Evolutionary conservation across 2,329 filamentous ascomycete genomes (phyloP).

Genomic region (Xylariaceae sp.): DNA sequence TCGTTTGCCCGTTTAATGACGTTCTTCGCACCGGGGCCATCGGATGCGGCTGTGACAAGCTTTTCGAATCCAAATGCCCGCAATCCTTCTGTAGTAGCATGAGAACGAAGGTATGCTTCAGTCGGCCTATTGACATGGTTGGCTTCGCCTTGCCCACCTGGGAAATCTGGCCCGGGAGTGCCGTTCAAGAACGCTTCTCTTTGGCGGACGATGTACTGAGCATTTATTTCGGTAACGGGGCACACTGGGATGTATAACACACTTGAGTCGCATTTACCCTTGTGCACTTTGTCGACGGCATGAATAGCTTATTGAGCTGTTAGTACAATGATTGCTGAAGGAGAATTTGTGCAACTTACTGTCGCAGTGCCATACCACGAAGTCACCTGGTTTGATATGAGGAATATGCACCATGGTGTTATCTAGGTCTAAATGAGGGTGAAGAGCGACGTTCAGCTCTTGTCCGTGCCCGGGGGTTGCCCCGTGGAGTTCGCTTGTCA

Average conservation of each 20-base stretch:
- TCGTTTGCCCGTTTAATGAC: conserved; percentile 47
- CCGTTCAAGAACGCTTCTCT: conserved; percentile 71
- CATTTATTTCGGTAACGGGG: conserved; percentile 75
- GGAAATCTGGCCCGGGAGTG: conserved; percentile 70
- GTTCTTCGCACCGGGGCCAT: conserved; percentile 40
- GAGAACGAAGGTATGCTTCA: conserved; percentile 40
- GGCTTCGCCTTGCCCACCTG: conserved; percentile 69
- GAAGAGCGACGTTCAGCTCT: conserved; percentile 64
- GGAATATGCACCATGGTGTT: conserved; percentile 74
- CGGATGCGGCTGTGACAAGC: conserved; percentile 34
- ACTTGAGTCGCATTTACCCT: conserved; percentile 72
- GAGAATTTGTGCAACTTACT: conserved; percentile 41
- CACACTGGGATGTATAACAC: conserved; percentile 90
- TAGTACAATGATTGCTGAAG: conserved; percentile 1
- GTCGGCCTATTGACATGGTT: conserved; percentile 52
- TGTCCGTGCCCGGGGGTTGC: conserved; percentile 69
- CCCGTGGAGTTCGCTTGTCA: conserved; percentile 67
- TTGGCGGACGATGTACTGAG: conserved; percentile 70
- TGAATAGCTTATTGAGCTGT: conserved; percentile 59
- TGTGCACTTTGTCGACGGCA: conserved; percentile 78
- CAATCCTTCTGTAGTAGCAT: conserved; percentile 39
- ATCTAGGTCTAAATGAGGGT: conserved; percentile 70
- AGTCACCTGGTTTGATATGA: conserved; percentile 70
- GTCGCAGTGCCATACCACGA: conserved; percentile 84
- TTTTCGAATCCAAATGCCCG: conserved; percentile 51